phyloP scores from a whole-genome alignment of 345 rosid species.

The Psidium friedrichsthalianum region DNA sequence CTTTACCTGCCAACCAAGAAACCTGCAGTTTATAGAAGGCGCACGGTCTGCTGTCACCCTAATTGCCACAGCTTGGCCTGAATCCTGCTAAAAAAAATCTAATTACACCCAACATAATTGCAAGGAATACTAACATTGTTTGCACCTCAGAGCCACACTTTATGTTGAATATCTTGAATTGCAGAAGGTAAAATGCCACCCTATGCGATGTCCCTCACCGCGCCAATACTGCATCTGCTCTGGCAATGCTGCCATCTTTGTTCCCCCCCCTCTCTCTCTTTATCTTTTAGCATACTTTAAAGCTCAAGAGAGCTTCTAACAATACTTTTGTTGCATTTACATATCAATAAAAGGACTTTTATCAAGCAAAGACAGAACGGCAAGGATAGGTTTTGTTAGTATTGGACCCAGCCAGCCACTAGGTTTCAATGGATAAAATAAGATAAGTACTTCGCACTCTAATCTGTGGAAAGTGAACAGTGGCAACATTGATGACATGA shows the following conservation, averaged over 20 bases:
- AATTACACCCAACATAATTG: neutral
- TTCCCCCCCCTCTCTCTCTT: neutral
- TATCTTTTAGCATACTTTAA: neutral
- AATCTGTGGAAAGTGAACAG: neutral
- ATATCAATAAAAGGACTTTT: neutral
- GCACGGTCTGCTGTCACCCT: constrained; percentile 94
- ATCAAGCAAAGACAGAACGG: neutral
- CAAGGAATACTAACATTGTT: neutral
- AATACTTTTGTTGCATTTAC: neutral
- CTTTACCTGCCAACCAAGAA: constrained; percentile 95
- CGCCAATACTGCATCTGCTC: neutral
- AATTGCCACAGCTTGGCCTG: constrained; percentile 95
- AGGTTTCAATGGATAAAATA: neutral
- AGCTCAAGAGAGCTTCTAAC: neutral
- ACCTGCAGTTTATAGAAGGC: constrained; percentile 92
- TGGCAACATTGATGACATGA: neutral
- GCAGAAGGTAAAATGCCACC: neutral
- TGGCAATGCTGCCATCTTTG: neutral
- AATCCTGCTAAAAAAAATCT: constrained; percentile 39
- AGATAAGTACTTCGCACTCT: neutral
- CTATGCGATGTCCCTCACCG: neutral
- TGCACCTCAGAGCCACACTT: neutral
- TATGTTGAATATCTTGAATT: neutral
- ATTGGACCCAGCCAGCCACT: neutral
- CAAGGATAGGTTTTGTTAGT: neutral